Evolutionary conservation across 164 flowering plant genomes (phyloP).

Genomic region (Vitis labrusca): DNA sequence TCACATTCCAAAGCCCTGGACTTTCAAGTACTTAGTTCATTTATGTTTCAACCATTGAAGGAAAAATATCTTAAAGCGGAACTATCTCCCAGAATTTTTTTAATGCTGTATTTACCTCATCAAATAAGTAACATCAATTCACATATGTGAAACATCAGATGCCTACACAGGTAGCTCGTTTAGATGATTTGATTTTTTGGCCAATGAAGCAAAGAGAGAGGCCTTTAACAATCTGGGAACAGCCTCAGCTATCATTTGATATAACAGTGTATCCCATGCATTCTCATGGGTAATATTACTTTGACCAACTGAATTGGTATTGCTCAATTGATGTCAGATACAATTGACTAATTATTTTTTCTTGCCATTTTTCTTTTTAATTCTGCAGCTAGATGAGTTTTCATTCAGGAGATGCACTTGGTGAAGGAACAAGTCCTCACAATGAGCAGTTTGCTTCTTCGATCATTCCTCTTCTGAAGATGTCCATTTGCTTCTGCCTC

Average conservation of each 20-base stretch:
- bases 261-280: background rate
- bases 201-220: background rate
- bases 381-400: background rate
- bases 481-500: background rate
- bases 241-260: background rate
- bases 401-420: background rate
- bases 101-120: background rate
- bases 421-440: background rate
- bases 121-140: background rate
- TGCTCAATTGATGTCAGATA: background rate
- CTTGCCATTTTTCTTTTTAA: background rate
- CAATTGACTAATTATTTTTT: background rate
- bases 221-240: background rate
- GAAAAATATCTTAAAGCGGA: too few relatives aligned
- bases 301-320: background rate
- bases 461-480: background rate
- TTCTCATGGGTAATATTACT: background rate
- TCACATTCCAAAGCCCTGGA: background rate
- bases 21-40: background rate
- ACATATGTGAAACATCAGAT: background rate
- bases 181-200: background rate
- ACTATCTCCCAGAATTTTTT: too few relatives aligned
- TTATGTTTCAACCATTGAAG: too few relatives aligned
- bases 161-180: background rate
- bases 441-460: too few relatives aligned